phyloP scores from a whole-genome alignment of 164 flowering plant genomes.

The Houttuynia cordata region DNA sequence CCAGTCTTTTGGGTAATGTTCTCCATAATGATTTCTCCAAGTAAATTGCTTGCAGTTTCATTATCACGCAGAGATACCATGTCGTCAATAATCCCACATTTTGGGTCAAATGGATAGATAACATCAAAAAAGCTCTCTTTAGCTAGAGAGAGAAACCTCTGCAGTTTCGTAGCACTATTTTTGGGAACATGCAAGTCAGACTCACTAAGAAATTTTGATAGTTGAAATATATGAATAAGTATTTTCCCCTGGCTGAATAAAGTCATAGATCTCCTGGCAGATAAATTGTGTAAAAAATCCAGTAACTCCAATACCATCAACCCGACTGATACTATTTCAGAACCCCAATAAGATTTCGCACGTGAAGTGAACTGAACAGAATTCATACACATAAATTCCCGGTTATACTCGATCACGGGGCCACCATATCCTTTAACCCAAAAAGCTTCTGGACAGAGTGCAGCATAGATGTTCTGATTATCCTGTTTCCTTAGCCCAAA shows the following conservation, averaged over 20 bases:
- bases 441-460: conserved; percentile 27
- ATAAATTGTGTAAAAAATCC: conserved; percentile 14
- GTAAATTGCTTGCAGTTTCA: conserved; percentile 19
- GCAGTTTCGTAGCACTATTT: conserved; percentile 10
- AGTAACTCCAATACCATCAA: conserved; percentile 29
- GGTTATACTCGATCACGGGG: conserved; percentile 8
- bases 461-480: conserved; percentile 11
- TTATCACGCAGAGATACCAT: conserved; percentile 33
- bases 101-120: conserved; percentile 33
- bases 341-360: conserved; percentile 22
- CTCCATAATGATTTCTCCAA: conserved; percentile 20
- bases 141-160: conserved; percentile 11
- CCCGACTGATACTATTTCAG: conserved; percentile 28
- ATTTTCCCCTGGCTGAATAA: conserved; percentile 15
- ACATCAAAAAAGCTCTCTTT: conserved; percentile 13
- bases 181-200: conserved; percentile 8
- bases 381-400: conserved; percentile 18
- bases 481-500: conserved; percentile 35
- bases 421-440: conserved; percentile 32
- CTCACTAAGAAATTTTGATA: conserved; percentile 22
- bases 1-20: conserved; percentile 9
- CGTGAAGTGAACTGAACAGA: conserved; percentile 21
- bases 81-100: conserved; percentile 13
- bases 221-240: conserved; percentile 19
- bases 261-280: conserved; percentile 9